Evolutionary conservation across 306 rosid genomes (phyloP).

Genomic region (Abrus precatorius): DNA sequence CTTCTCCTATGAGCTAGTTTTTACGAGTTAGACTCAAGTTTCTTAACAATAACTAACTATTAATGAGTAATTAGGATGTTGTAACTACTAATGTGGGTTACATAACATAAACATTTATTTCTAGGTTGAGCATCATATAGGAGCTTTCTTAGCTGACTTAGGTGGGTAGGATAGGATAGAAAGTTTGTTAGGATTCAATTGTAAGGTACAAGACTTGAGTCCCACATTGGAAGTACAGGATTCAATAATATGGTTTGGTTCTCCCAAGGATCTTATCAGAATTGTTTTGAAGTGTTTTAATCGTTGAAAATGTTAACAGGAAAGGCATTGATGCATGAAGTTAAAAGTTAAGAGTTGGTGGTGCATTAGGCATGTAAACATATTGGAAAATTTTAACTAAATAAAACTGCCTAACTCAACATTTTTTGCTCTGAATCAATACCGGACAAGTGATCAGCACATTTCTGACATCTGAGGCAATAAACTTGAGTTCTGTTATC

Average conservation of each 20-base stretch:
- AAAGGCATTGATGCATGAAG: not conserved
- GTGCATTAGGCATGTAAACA: constrained; percentile 2
- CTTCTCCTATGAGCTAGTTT: too few relatives aligned
- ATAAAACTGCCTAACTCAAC: constrained; percentile 12
- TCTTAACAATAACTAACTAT: too few relatives aligned
- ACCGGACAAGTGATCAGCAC: constrained; percentile 3
- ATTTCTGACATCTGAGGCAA: constrained; percentile 3
- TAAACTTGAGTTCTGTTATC: constrained; percentile 3
- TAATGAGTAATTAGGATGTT: too few relatives aligned
- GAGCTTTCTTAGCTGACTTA: not conserved
- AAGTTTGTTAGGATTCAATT: too few relatives aligned
- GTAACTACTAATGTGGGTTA: too few relatives aligned
- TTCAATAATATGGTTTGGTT: too few relatives aligned
- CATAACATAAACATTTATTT: not conserved
- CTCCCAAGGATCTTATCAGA: not conserved
- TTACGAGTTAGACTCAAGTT: too few relatives aligned
- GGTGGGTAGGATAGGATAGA: constrained; percentile 21
- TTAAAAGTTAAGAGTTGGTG: constrained; percentile 1
- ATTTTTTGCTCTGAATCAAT: constrained; percentile 17
- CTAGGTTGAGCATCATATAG: constrained; percentile 13
- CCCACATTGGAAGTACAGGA: too few relatives aligned
- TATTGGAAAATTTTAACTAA: not conserved
- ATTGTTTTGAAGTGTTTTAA: constrained; percentile 1
- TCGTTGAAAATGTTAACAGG: not conserved
- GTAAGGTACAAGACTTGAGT: too few relatives aligned